Evolutionary conservation across 257 asterid genomes (phyloP).

Genomic region (Cruciata laevipes): DNA sequence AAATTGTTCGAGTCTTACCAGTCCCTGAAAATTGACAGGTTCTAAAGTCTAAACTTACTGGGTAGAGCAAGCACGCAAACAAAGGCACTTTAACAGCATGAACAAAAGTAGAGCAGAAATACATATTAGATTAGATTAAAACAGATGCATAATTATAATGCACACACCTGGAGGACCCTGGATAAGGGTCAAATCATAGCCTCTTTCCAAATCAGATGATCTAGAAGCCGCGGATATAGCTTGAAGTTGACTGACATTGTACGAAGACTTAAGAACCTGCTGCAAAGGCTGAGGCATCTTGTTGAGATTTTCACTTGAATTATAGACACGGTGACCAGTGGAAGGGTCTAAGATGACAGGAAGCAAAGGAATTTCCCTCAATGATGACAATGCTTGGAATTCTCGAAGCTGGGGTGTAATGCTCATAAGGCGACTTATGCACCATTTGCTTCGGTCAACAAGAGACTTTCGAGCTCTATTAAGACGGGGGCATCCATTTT

Average conservation of each 20-base stretch:
- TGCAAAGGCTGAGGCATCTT: conserved; percentile 58
- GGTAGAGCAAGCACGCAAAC: neutral
- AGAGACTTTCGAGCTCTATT: conserved; percentile 74
- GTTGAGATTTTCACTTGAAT: conserved; percentile 40
- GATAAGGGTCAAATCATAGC: conserved; percentile 69
- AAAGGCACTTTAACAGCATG: neutral
- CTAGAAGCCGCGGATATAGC: conserved; percentile 78
- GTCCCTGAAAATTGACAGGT: conserved; percentile 53
- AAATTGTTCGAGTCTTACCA: conserved; percentile 88
- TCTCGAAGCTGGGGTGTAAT: conserved; percentile 96
- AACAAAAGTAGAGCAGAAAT: neutral
- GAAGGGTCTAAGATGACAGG: conserved; percentile 79
- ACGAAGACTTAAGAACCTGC: conserved; percentile 61
- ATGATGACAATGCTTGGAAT: conserved; percentile 91
- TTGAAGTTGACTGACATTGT: conserved; percentile 78
- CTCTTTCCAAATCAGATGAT: conserved; percentile 50
- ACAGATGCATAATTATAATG: conserved; percentile 1
- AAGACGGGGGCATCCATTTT: conserved; percentile 68
- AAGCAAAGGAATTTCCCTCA: conserved; percentile 80
- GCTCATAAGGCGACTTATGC: conserved; percentile 74
- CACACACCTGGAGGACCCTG: conserved; percentile 98
- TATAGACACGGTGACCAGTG: conserved; percentile 36
- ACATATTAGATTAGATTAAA: neutral
- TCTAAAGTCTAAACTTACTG: conserved; percentile 4
- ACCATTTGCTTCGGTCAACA: conserved; percentile 91